A percentile compares a stretch with the other conserved stretches of the same genome.
phyloP scores from a whole-genome alignment of 2,329 filamentous ascomycete genomes.

The Fusarium sp. region DNA sequence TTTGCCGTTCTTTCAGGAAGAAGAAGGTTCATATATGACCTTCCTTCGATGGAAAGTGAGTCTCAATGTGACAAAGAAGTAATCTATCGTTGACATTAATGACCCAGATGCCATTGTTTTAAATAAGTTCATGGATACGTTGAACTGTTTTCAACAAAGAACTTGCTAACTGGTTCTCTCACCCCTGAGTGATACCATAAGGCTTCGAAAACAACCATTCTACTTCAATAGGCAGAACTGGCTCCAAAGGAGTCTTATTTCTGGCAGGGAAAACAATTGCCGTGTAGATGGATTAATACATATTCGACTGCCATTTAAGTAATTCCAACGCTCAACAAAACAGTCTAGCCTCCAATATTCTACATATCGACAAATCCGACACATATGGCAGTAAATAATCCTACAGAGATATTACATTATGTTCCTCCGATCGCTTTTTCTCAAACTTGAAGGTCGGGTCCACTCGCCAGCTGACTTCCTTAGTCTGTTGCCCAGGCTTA shows the following conservation, averaged over 20 bases:
- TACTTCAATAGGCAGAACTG: not conserved
- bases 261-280: not conserved
- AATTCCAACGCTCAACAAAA: not conserved
- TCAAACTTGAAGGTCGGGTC: constrained; percentile 57
- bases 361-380: constrained; percentile 5
- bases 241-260: not conserved
- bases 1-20: too few relatives aligned
- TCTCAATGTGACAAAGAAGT: too few relatives aligned
- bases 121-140: too few relatives aligned
- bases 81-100: too few relatives aligned
- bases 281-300: not conserved
- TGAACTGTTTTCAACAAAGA: too few relatives aligned
- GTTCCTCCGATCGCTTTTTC: constrained; percentile 46
- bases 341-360: not conserved
- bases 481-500: constrained; percentile 61
- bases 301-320: not conserved
- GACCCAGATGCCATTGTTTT: too few relatives aligned
- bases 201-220: not conserved
- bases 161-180: too few relatives aligned
- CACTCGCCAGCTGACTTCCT: constrained; percentile 61
- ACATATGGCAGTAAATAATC: not conserved
- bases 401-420: constrained; percentile 10
- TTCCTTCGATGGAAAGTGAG: too few relatives aligned
- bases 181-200: too few relatives aligned
- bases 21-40: too few relatives aligned